These are phyloP conservation scores for Talaromyces marneffei DNA, from an alignment of 2,329 filamentous ascomycete genomes.

Conservation along the genomic window DNA sequence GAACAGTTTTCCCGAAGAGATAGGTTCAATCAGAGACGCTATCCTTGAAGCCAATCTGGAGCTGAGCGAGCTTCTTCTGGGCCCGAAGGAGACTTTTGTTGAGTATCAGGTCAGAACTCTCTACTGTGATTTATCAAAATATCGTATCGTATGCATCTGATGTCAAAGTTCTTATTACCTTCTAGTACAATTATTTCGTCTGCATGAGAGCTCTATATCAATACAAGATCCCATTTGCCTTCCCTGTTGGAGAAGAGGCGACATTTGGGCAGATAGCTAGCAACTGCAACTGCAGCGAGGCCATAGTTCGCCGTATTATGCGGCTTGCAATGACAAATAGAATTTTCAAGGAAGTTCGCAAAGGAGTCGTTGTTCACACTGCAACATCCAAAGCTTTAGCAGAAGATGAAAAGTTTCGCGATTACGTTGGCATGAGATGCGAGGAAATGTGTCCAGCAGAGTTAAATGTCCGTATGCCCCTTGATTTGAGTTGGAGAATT, in stretches of 20 bases:
- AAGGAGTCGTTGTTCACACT: conserved; percentile 12
- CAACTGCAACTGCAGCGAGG: background rate
- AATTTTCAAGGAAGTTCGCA: conserved; percentile 5
- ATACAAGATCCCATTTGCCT: background rate
- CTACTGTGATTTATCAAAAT: background rate
- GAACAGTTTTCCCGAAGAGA: background rate
- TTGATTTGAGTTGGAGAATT: background rate
- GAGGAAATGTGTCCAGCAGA: conserved; percentile 14
- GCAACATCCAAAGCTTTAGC: conserved; percentile 8
- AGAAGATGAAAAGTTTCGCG: background rate
- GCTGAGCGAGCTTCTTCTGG: conserved; percentile 5
- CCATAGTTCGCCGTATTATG: conserved; percentile 3
- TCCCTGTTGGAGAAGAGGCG: background rate
- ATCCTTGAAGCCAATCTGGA: conserved; percentile 3
- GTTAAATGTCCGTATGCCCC: background rate
- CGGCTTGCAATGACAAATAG: conserved; percentile 10
- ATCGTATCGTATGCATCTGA: background rate
- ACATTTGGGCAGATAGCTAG: conserved; percentile 10
- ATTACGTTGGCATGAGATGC: conserved; percentile 10
- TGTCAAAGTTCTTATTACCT: background rate
- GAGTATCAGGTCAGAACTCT: background rate
- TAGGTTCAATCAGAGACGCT: background rate
- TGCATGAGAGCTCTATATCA: background rate
- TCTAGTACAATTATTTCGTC: background rate
- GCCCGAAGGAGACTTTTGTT: conserved; percentile 4